Evolutionary conservation across 2,329 filamentous ascomycete species (phyloP), one percentile per base, ranked within the genome.

Genomic region (Arthrinium phaeospermum): DNA sequence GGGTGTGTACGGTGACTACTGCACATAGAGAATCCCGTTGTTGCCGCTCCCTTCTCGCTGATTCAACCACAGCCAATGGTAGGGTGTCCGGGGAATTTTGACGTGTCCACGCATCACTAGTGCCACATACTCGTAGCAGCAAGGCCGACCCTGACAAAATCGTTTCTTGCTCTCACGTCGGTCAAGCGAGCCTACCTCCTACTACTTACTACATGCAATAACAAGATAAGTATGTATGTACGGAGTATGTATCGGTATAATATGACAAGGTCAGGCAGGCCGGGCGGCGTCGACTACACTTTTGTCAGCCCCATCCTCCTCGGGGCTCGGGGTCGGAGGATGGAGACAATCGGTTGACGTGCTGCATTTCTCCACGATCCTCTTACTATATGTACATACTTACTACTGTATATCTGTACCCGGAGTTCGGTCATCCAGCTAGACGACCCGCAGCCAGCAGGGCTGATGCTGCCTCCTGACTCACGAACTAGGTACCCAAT

Each of bases 71-170:
- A 47, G 67, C 67, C 67, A 68, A 68, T 68, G n/a, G 27, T 47
- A 68, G 24, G 16, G 41, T 47, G n/a, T 13, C 47, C 70, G 70
- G 70, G 68, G 64, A 71, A 68, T 71, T 68, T 71, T 68, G 64
- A 71, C 70, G 70, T 71, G 70, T 53, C 70, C 61, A 41, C 64
- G 70, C 70, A 68, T 71, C 47, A 68, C 67, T 71, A 71, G 70
- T 71, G 57, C 46, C 46, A 68, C 34, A 64, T 37, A 34, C 34
- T 64, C 57, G 34, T 64, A 41, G 57, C 57, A 37, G 19, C 34
- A n/a, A 64, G 57, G 22, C 19, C 10, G 57, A 14, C 57, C 57
- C 57, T 64, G 57, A 24, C 34, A 41, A 64, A 41, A 37, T n/a
- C 30, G 51, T 53, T 53, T 53, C 51, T 53, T 53, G 10, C 51